Evolutionary conservation across 192 early-diverging fungal genomes (phyloP).

Genomic region (Backusella psychrophila): DNA sequence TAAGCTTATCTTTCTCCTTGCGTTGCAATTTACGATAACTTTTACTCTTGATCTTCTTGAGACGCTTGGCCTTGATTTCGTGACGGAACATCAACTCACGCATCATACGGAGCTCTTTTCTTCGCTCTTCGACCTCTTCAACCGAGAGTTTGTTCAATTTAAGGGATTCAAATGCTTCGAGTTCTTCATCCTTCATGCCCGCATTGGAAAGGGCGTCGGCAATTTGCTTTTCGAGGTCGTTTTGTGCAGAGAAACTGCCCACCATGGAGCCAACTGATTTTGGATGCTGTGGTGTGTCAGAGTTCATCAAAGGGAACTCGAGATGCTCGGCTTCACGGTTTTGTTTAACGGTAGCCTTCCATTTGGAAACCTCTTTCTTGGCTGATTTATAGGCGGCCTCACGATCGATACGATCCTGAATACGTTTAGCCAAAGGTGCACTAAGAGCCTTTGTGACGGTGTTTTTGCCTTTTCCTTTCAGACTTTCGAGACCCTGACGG

Average conservation of each 20-base stretch:
- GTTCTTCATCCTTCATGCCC: constrained; percentile 77
- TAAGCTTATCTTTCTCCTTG: constrained; percentile 65
- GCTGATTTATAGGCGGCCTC: constrained; percentile 81
- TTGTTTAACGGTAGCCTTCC: constrained; percentile 77
- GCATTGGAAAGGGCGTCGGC: constrained; percentile 62
- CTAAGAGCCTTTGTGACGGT: constrained; percentile 42
- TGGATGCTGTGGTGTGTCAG: constrained; percentile 28
- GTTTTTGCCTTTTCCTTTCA: constrained; percentile 53
- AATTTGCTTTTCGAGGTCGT: constrained; percentile 79
- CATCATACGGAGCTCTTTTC: constrained; percentile 84
- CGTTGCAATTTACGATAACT: constrained; percentile 87
- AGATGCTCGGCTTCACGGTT: constrained; percentile 84
- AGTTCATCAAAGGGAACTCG: constrained; percentile 58
- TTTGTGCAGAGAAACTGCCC: constrained; percentile 62
- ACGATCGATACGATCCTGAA: constrained; percentile 85
- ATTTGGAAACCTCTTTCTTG: constrained; percentile 80
- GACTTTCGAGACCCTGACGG: constrained; percentile 57
- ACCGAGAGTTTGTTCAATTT: constrained; percentile 78
- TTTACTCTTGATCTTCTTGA: constrained; percentile 98
- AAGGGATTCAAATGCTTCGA: constrained; percentile 81
- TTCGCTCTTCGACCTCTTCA: constrained; percentile 77
- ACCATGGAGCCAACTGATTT: constrained; percentile 56
- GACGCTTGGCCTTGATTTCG: constrained; percentile 86
- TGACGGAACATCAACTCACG: constrained; percentile 91
- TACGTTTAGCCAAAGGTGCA: constrained; percentile 78